These are phyloP conservation scores for Mallotus repandus DNA, from an alignment of 441 rosid genomes.

Conservation along the genomic window DNA sequence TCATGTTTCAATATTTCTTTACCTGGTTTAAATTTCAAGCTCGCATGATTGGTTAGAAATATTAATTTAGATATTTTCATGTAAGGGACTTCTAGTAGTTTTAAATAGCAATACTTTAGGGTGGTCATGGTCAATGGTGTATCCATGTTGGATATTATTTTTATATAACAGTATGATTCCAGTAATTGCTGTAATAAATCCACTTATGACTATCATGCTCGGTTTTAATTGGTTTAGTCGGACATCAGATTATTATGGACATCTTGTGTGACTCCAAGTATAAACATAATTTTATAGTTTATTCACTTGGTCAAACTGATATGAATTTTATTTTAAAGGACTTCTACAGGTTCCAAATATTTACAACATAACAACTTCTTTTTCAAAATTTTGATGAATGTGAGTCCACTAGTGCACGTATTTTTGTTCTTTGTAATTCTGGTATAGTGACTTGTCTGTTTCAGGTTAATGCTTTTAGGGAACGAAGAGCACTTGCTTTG, in stretches of 20 bases:
- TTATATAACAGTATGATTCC: background rate
- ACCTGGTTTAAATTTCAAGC: background rate
- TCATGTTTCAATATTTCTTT: background rate
- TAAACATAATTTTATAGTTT: background rate
- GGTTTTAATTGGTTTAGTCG: background rate
- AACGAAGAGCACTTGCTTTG: conserved; percentile 77
- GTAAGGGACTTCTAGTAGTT: background rate
- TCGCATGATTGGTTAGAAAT: background rate
- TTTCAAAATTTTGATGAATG: background rate
- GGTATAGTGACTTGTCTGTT: conserved; percentile 3
- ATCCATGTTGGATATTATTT: too few species aligned
- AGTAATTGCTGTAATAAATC: background rate
- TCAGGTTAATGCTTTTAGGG: conserved; percentile 84
- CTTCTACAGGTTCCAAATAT: background rate
- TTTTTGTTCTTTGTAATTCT: background rate
- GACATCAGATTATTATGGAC: background rate
- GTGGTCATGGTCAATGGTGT: too few species aligned
- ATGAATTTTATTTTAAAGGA: background rate
- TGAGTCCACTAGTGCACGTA: background rate
- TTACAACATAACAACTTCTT: background rate
- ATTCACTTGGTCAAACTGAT: background rate
- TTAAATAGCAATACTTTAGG: too few species aligned
- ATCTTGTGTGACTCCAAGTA: background rate
- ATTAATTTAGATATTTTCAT: background rate
- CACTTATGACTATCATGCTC: background rate